Conservation (phyloP, 495 filamentous ascomycete species). For the Sphaerosporella brunnea region DNA sequence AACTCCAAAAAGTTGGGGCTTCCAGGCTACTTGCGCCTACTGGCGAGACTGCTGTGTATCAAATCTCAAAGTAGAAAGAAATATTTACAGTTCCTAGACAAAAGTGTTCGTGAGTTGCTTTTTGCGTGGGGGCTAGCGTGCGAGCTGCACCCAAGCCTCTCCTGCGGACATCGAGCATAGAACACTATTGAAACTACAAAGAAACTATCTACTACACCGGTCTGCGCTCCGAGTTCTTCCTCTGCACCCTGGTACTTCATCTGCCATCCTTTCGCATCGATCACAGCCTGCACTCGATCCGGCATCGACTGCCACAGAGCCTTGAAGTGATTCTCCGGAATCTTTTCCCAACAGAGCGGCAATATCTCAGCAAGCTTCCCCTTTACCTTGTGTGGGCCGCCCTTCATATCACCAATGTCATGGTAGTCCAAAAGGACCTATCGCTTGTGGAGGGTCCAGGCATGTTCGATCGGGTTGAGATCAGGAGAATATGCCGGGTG, state of each 20-base stretch:
- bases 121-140: neutral
- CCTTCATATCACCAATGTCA: neutral
- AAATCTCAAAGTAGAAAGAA: too few relatives aligned
- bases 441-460: constrained; percentile 4
- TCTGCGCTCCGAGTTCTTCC: too few relatives aligned
- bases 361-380: neutral
- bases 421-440: neutral
- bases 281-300: constrained; percentile 3
- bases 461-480: constrained; percentile 16
- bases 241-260: constrained; percentile 5
- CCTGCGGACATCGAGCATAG: too few relatives aligned
- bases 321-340: constrained; percentile 9
- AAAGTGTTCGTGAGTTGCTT: neutral
- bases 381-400: neutral
- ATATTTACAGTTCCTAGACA: neutral
- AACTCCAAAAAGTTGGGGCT: too few relatives aligned
- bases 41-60: too few relatives aligned
- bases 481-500: constrained; percentile 9
- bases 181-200: too few relatives aligned
- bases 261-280: constrained; percentile 6
- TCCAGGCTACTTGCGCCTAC: too few relatives aligned
- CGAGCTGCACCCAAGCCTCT: too few relatives aligned
- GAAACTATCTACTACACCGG: too few relatives aligned
- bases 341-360: constrained; percentile 4
- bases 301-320: constrained; percentile 9